Evolutionary conservation across 495 filamentous ascomycete genomes (phyloP).

Genomic region (Cercophora sp.): DNA sequence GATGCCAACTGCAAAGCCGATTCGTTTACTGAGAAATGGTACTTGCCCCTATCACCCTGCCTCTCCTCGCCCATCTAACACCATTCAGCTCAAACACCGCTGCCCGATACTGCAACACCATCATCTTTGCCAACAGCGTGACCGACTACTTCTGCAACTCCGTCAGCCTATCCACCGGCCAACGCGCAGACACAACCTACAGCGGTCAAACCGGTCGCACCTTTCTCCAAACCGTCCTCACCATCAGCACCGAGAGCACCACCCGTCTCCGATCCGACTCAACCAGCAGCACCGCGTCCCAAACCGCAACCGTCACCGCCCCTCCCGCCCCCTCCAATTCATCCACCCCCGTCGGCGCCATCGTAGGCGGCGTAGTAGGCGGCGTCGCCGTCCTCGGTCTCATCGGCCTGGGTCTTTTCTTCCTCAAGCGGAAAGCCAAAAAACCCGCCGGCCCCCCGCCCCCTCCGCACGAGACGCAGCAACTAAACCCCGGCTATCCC

Average conservation of each 20-base stretch:
- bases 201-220: constrained; percentile 29
- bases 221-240: constrained; percentile 23
- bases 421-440: constrained; percentile 34
- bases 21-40: constrained; percentile 6
- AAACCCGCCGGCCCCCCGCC: constrained; percentile 8
- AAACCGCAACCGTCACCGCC: not conserved
- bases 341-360: constrained; percentile 36
- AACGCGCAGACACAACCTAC: constrained; percentile 35
- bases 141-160: constrained; percentile 39
- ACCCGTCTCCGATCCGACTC: not conserved
- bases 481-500: not conserved
- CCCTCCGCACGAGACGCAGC: not conserved
- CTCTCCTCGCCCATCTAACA: not conserved
- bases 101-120: constrained; percentile 35
- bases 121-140: constrained; percentile 30
- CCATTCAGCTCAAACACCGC: constrained; percentile 21
- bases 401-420: constrained; percentile 35
- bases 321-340: constrained; percentile 11
- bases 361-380: constrained; percentile 48
- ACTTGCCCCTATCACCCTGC: not conserved
- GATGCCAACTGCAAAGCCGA: constrained; percentile 9
- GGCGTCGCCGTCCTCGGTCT: constrained; percentile 42
- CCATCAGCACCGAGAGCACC: constrained; percentile 5
- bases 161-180: constrained; percentile 20
- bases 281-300: not conserved